These are phyloP conservation scores for Brasilioporus rufonigricans DNA, from an alignment of 768 basidiomycete genomes.

Conservation along the genomic window DNA sequence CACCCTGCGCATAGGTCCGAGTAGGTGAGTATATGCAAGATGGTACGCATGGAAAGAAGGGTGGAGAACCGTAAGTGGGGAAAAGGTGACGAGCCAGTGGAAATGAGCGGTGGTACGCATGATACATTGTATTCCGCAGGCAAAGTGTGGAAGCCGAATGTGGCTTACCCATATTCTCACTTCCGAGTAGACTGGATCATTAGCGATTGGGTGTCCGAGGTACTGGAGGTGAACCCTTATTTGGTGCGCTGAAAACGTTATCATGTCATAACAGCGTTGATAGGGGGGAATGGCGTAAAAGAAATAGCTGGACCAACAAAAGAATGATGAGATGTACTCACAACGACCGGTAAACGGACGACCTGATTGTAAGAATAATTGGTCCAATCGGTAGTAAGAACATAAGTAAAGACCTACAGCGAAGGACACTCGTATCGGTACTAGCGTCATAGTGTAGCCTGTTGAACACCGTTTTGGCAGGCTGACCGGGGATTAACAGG, in stretches of 20 bases:
- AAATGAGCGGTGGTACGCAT: background rate
- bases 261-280: conserved; percentile 5
- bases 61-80: background rate
- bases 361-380: conserved; percentile 43
- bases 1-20: conserved; percentile 46
- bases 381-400: background rate
- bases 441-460: conserved; percentile 75
- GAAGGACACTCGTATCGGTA: conserved; percentile 83
- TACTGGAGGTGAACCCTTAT: conserved; percentile 96
- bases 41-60: background rate
- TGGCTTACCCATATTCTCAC: conserved; percentile 66
- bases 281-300: background rate
- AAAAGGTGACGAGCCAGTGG: background rate
- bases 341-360: conserved; percentile 90
- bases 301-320: background rate
- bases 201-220: conserved; percentile 90
- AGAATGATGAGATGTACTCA: conserved; percentile 39
- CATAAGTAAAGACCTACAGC: conserved; percentile 48
- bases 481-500: conserved; percentile 40
- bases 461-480: conserved; percentile 86
- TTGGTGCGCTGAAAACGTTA: conserved; percentile 72
- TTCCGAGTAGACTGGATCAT: conserved; percentile 92
- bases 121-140: background rate
- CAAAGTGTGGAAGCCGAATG: background rate
- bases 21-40: background rate